A percentile compares a stretch with the other conserved stretches of the same genome.
Conservation (phyloP, 768 basidiomycete genomes). For the Crucibulum laeve region DNA sequence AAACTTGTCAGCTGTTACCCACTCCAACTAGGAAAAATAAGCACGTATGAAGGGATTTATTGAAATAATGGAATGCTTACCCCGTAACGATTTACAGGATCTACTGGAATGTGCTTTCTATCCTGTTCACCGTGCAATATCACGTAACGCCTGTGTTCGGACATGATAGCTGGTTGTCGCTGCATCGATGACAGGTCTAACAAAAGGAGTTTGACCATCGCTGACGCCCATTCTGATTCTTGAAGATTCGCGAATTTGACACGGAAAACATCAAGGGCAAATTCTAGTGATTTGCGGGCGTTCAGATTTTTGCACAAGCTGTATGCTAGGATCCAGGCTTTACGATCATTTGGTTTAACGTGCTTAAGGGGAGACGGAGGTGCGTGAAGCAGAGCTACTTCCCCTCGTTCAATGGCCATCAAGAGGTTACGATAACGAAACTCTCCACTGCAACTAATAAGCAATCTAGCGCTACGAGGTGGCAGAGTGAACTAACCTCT, state of each 20-base stretch:
- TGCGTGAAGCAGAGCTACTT: constrained; percentile 46
- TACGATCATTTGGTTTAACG: constrained; percentile 8
- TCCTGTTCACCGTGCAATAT: constrained; percentile 42
- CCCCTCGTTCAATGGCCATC: constrained; percentile 49
- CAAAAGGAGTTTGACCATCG: constrained; percentile 42
- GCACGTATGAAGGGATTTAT: neutral
- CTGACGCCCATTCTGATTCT: constrained; percentile 23
- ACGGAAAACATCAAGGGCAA: constrained; percentile 37
- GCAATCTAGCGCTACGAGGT: neutral
- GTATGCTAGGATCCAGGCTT: constrained; percentile 37
- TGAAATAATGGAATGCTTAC: constrained; percentile 30
- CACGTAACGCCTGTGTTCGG: constrained; percentile 61
- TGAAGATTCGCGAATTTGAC: constrained; percentile 26
- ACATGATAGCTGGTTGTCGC: constrained; percentile 58
- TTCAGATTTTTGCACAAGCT: constrained; percentile 22
- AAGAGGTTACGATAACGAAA: constrained; percentile 39
- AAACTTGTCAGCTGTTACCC: constrained; percentile 39
- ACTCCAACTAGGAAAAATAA: constrained; percentile 46
- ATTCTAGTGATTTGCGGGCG: constrained; percentile 37
- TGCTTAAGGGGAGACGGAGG: constrained; percentile 29
- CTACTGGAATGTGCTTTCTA: constrained; percentile 12
- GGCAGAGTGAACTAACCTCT: constrained; percentile 27
- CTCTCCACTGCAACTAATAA: constrained; percentile 24
- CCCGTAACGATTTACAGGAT: constrained; percentile 34
- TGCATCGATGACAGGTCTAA: constrained; percentile 52